Evolutionary conservation across 1,284 basidiomycete genomes (phyloP), one percentile per base, ranked within the genome.

Genomic region (Rhodotorula glutinis): DNA sequence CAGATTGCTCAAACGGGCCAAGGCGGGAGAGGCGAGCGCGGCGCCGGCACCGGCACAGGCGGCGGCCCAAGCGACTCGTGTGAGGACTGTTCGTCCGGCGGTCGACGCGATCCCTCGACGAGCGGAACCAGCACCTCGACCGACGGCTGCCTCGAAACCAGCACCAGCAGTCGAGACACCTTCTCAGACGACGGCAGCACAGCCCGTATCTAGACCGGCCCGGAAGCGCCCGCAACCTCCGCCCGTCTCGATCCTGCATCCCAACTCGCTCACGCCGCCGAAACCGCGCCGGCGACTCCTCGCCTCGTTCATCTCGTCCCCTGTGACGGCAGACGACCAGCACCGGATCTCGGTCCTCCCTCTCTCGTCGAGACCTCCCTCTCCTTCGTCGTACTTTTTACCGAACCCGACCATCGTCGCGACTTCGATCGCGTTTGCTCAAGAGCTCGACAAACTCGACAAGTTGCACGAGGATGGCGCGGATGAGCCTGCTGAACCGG

Each of bases 381-480:
- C 62, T 9, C 23, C 62, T 1, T 62, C 65, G 44, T 61, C 58
- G 30, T 73, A 71, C 53, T 73, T 73, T 46, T 62, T 73, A 23
- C 71, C 71, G 16, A 73, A 73, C 49, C 25, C 69, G n/a, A 53
- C 59, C 21, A 27, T 73, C 9, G n/a, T 57, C 8, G 53, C 59
- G 10, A 29, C 44, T 1, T 73, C 71, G 7, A 66, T 33, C 41
- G 51, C 43, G 8, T 70, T 63, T 25, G 66, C 69, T 0, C 7
- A 43, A 0, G 52, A 59, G 51, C 33, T 72, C 11, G 70, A 68
- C 53, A 16, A n/a, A 23, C 40, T 53, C 38, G 71, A 73, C 55
- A 58, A 55, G 40, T 40, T 70, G 43, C 71, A 73, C 53, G 64
- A 73, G 49, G 63, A 70, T 14, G 69, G 69, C 14, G 57, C 38